Conservation (phyloP, 208 protist species). For the Acanthamoeba comandoni region DNA sequence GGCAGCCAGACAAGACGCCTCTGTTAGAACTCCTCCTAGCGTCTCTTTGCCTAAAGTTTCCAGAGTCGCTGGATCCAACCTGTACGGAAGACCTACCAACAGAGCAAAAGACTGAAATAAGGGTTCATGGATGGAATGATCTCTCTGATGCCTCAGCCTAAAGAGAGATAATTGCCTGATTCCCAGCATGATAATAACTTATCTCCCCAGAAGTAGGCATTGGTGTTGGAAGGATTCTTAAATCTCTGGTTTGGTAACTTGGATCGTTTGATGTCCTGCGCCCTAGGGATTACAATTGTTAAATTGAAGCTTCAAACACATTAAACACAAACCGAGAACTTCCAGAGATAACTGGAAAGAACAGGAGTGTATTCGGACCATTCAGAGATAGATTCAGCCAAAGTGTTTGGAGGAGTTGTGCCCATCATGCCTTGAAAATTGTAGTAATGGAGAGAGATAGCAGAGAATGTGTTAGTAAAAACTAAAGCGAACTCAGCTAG, state of each 20-base stretch:
- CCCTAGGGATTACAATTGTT: not conserved
- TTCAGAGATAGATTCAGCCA: constrained; percentile 34
- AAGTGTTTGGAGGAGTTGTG: constrained; percentile 14
- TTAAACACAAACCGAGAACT: not conserved
- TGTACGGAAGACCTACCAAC: constrained; percentile 52
- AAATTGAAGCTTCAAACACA: not conserved
- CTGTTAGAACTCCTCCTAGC: constrained; percentile 61
- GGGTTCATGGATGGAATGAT: too few species aligned
- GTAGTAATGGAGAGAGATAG: not conserved
- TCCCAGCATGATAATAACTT: constrained; percentile 76
- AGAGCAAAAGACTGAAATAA: too few species aligned
- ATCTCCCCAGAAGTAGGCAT: constrained; percentile 78
- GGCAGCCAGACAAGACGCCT: constrained; percentile 67
- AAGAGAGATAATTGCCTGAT: too few species aligned
- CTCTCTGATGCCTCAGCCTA: too few species aligned
- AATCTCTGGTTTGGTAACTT: constrained; percentile 4
- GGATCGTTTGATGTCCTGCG: not conserved
- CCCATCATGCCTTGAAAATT: constrained; percentile 75
- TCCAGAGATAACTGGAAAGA: not conserved
- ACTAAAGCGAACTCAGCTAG: too few species aligned
- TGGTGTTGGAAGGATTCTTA: constrained; percentile 78
- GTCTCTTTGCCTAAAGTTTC: constrained; percentile 76
- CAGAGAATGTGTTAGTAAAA: not conserved
- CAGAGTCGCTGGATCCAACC: constrained; percentile 68
- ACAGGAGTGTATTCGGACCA: not conserved